Percentiles rank a stretch among this genome's conserved stretches.
Conservation (phyloP, 2,329 filamentous ascomycete species). For the Aspergillus melleus region DNA sequence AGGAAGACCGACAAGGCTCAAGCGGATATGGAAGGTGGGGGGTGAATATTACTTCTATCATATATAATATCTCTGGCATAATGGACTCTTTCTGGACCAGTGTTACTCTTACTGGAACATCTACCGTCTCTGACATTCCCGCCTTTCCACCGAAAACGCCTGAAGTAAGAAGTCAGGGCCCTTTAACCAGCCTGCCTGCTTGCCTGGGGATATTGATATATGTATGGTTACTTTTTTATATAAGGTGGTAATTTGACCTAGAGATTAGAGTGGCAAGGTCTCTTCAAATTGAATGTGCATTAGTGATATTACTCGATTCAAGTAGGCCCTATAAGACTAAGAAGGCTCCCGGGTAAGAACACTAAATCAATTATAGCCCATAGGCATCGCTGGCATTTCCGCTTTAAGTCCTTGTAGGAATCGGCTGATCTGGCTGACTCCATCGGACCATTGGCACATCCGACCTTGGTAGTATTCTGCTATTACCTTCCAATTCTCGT, state of each 20-base stretch:
- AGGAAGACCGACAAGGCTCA: background rate
- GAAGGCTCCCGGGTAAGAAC: background rate
- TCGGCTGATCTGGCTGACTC: background rate
- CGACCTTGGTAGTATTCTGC: conserved; percentile 4
- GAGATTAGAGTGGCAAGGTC: background rate
- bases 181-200: background rate
- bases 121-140: background rate
- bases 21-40: background rate
- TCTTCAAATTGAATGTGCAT: background rate
- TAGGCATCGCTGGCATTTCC: background rate
- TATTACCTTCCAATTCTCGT: conserved; percentile 4
- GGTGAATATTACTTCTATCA: background rate
- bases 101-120: background rate
- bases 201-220: background rate
- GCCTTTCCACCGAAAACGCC: background rate
- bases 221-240: background rate
- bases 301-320: background rate
- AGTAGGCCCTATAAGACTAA: too few relatives aligned
- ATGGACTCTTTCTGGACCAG: background rate
- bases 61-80: background rate
- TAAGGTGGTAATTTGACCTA: background rate
- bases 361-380: background rate
- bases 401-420: background rate
- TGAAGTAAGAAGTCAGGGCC: background rate
- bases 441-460: background rate